Base-by-base conservation (phyloP, 768 basidiomycete species). In the Mycena latifolia region DNA sequence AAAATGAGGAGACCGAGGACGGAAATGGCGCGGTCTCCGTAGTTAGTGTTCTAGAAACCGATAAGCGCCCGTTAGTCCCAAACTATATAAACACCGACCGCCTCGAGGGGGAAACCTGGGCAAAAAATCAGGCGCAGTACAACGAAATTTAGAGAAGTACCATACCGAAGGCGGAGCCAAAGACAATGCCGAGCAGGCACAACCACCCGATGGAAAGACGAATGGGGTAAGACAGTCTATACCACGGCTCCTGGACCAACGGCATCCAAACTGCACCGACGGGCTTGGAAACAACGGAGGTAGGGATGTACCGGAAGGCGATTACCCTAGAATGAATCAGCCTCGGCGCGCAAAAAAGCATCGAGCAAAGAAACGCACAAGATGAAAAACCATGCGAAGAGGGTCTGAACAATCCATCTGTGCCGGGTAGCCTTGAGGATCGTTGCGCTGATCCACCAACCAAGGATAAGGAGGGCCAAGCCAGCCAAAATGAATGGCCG, bases 341-440 rank as follows among this genome's bases (percentile, higher is more conserved):
- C 50, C 31, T 25, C 20, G 35, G 25, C n/a, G 33, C 25, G 37
- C 24, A 41, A 45, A 14, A 12, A 24, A 29, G 17, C 22, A n/a
- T 24, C 29, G 5, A 14, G 24, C 9, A 18, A 47, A 57, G 15
- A 80, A 20, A 22, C 88, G 71, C 70, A 91, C 91, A 86, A 69
- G 68, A 95, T 81, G 80, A 95, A 93, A 58, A 88, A 87, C 93
- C 94, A 96, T 3, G 93, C 92, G 71, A 91, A 92, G 39, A 94
- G 45, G 0, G 92, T 91, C 77, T 94, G 92, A 11, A 91, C 90
- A 66, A 94, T 85, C 92, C 93, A 95, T 80, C 92, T 84, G 76
- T 87, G 89, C 55, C 93, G 87, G 4, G 94, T 94, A 7, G 83
- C 88, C 58, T 80, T 71, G 53, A 95, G 77, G 15, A 93, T 75